These are phyloP conservation scores for Diaporthe amygdali DNA, from an alignment of 2,329 filamentous ascomycete species.

Conservation along the genomic window DNA sequence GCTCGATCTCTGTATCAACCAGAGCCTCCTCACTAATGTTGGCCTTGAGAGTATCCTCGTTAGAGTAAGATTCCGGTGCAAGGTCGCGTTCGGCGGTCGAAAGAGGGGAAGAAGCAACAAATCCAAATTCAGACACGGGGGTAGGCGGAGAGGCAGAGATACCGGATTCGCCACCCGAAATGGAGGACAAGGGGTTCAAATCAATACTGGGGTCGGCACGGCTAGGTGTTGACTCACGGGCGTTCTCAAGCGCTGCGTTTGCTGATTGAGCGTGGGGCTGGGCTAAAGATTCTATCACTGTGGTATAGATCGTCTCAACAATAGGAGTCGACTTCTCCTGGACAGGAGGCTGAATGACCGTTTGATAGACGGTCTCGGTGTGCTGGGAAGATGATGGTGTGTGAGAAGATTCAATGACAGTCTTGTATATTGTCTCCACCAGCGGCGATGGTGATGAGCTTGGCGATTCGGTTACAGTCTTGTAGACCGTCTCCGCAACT, in stretches of 20 bases:
- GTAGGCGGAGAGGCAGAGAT: background rate
- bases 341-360: slow-evolving; percentile 1
- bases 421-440: slow-evolving; percentile 29
- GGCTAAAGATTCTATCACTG: slow-evolving; percentile 22
- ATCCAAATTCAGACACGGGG: background rate
- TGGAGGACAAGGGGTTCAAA: slow-evolving; percentile 15
- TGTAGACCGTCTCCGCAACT: slow-evolving; percentile 23
- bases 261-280: background rate
- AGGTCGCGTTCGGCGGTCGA: background rate
- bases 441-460: background rate
- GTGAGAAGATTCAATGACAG: slow-evolving; percentile 22
- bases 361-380: slow-evolving; percentile 19
- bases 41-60: slow-evolving; percentile 20
- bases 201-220: slow-evolving; percentile 21
- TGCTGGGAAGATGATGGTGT: background rate
- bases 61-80: slow-evolving; percentile 19
- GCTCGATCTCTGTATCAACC: background rate
- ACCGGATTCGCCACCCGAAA: background rate
- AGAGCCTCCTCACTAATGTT: background rate
- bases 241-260: slow-evolving; percentile 3
- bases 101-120: slow-evolving; percentile 13
- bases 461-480: slow-evolving; percentile 12
- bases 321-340: slow-evolving; percentile 20
- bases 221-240: slow-evolving; percentile 23
- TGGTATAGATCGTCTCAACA: slow-evolving; percentile 27